These are phyloP conservation scores for Candida mesenterica DNA, from an alignment of 1,139 yeast genomes.

Conservation along the genomic window DNA sequence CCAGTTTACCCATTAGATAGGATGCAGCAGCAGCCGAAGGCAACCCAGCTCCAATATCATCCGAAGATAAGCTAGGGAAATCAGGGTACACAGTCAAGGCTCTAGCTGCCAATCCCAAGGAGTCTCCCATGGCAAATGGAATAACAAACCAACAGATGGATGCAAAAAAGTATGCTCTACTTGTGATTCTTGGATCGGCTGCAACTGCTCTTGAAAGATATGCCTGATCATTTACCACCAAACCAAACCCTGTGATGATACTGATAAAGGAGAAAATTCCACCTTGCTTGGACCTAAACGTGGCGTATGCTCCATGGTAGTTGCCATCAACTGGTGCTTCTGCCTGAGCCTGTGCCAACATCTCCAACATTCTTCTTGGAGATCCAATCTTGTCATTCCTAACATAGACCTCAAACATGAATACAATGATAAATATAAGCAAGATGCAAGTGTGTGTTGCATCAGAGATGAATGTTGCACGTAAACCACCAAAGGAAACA, in stretches of 20 bases:
- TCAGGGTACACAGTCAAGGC: conserved; percentile 25
- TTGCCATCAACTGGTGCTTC: conserved; percentile 44
- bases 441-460: conserved; percentile 45
- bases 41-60: conserved; percentile 36
- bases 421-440: conserved; percentile 37
- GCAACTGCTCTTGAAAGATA: conserved; percentile 37
- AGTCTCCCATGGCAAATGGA: conserved; percentile 43
- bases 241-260: conserved; percentile 51
- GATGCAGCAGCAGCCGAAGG: conserved; percentile 43
- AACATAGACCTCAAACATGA: conserved; percentile 42
- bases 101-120: conserved; percentile 41
- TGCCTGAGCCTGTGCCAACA: conserved; percentile 31
- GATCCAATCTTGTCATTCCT: conserved; percentile 44
- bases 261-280: conserved; percentile 34
- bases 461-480: conserved; percentile 48
- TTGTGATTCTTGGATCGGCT: conserved; percentile 33
- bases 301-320: conserved; percentile 45
- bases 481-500: conserved; percentile 41
- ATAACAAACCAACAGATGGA: conserved; percentile 42
- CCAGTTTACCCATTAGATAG: conserved; percentile 43
- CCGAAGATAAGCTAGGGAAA: conserved; percentile 24
- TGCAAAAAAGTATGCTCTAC: conserved; percentile 43
- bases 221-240: conserved; percentile 69
- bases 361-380: conserved; percentile 44
- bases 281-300: conserved; percentile 44